These are phyloP conservation scores for Yarrowia sp. DNA, from an alignment of 805 yeast genomes.

Conservation along the genomic window DNA sequence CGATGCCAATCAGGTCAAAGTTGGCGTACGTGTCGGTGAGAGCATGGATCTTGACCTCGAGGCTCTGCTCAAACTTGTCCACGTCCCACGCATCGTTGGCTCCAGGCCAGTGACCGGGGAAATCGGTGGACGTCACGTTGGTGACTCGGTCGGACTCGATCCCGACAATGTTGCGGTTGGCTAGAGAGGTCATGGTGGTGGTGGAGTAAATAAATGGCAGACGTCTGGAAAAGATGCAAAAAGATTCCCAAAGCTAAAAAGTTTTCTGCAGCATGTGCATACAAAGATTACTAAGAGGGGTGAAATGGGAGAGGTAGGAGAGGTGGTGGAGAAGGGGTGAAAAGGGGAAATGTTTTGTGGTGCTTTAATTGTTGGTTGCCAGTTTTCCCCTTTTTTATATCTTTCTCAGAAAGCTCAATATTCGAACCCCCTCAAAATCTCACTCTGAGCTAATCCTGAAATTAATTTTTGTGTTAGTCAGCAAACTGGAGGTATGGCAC, in stretches of 20 bases:
- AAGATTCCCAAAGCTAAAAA: conserved; percentile 19
- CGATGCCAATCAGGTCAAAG: conserved; percentile 85
- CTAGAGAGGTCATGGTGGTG: conserved; percentile 9
- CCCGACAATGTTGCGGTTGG: conserved; percentile 66
- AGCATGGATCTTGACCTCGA: conserved; percentile 68
- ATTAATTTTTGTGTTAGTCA: no score
- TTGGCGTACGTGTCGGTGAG: conserved; percentile 70
- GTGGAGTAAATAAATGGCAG: not conserved
- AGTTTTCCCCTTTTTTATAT: no score
- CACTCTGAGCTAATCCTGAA: no score
- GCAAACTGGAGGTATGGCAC: no score
- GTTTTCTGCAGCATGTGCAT: conserved; percentile 33
- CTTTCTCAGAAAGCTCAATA: no score
- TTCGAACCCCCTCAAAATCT: no score
- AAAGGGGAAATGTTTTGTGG: no score
- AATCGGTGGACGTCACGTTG: conserved; percentile 83
- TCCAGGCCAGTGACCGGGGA: conserved; percentile 80
- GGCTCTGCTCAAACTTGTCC: conserved; percentile 73
- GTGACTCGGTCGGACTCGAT: conserved; percentile 91
- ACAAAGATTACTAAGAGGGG: conserved; percentile 2
- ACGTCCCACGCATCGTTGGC: conserved; percentile 82
- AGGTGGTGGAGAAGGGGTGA: no score
- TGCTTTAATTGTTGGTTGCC: no score
- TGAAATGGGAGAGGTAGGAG: not conserved
- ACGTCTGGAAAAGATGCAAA: not conserved